Base-by-base conservation (phyloP, 2,329 filamentous ascomycete species). In the Coniochaeta hoffmannii region DNA sequence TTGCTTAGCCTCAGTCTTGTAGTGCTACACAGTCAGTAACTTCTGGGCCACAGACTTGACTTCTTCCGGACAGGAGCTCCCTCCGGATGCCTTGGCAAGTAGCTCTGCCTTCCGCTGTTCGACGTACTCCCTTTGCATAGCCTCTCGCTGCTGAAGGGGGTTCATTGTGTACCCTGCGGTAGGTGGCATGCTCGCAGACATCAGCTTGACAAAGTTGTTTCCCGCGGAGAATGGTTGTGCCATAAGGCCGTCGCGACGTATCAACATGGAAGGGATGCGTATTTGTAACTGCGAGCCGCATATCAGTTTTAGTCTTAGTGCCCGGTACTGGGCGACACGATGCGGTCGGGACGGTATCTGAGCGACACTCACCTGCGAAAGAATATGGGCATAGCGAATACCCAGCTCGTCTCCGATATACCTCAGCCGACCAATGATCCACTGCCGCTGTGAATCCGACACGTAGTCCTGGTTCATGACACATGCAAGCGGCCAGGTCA, bases 251-350 rank as follows among this genome's bases (percentile, higher is more conserved):
- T 83, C 80, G 34, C 76, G 70, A 28, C 73, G 75, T 64, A 86
- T 83, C 58, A 84, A 73, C 82, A 85, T 85, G 0, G 80, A 84
- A 2, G 83, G 82, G 17, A 84, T 73, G 24, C 82, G 79, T 53
- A 85, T 67, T 63, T 81, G 75, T 53, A 83, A 72, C 81, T 83
- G 52, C 17, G 4, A 22, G 28, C 5, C 17, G 3, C 12, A 49
- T 57, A 38, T 55, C 35, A 57, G 56, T 38, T n/a, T 51, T 19
- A 52, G 49, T 41, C n/a, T n/a, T n/a, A n/a, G n/a, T n/a, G n/a
- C 49, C 58, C n/a, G 58, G 56, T 31, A 1, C 14, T 44, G n/a
- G 35, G 15, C 28, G 14, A n/a, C 19, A 53, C 17, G 19, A 28
- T 3, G 26, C 22, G 32, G 19, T 24, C 26, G 50, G 50, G 4